Evolutionary conservation across 2,329 filamentous ascomycete species (phyloP), one percentile per base, ranked within the genome.

Genomic region (Diaporthe caulivora): DNA sequence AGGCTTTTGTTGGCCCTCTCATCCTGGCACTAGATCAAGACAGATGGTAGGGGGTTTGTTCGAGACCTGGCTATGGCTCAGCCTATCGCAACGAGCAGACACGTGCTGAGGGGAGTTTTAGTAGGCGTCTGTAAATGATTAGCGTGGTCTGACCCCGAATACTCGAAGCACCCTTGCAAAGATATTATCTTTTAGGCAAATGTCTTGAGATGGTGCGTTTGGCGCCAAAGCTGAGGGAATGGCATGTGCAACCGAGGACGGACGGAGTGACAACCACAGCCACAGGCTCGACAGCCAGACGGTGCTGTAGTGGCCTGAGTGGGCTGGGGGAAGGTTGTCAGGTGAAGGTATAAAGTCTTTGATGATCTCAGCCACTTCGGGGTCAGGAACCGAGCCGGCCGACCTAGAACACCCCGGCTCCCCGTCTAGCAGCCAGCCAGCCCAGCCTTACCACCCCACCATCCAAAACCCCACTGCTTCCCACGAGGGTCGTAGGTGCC

Each of bases 331-430:
- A 26, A 51, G 62, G 29, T 65, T 65, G 62, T 65, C 62, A 65
- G 62, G 62, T 65, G 62, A 65, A 65, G 29, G 29, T 51, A 37
- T 65, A 65, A 65, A 51, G 44, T 21, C 44, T 15, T 37, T 15
- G 62, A 21, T 65, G 62, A 65, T 65, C 62, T 40, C 62, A 65
- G 62, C 62, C 62, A 65, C 62, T 51, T 51, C 42, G 42, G 60
- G 62, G 62, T 51, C 44, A 65, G 62, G 62, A 34, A 51, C 62
- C 62, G 44, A 65, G 13, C 29, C 60, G 60, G 60, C 60, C 60
- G 44, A 65, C 3, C 42, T 26, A 49, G 60, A 29, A 29, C 42
- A 49, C 42, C 60, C 60, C 60, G 60, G 29, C 62, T 65, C 62
- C 62, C 62, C 44, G 62, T 51, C 62, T 51, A 58, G 34, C 51